Base-by-base conservation (phyloP, 257 asterid genomes). In the Paulownia fortunei region DNA sequence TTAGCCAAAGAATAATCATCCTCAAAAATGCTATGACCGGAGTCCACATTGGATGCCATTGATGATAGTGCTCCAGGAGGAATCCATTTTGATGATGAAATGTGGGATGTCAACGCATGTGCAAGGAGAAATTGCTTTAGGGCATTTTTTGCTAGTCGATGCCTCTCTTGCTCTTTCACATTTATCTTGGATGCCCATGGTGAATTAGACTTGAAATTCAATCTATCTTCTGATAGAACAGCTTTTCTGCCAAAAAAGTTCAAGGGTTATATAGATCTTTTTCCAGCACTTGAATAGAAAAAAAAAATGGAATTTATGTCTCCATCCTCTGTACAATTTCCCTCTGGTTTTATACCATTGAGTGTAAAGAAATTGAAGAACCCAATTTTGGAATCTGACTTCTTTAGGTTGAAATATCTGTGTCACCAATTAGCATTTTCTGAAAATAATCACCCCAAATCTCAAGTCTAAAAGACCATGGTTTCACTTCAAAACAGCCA, bases 31-130 rank as follows among this genome's bases (percentile, higher is more conserved):
- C 39, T 76, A 76, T 65, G 72, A 52, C 62, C 83, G 60, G 79
- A 80, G 39, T 84, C 88, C 15, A 81, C 66, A 8, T 77, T 23
- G 12, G 89, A 46, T 49, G 60, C 86, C 71, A 24, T 65, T 16
- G 92, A 82, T 34, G 89, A 87, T 42, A 86, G 65, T 36, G 86
- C 87, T 52, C 80, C 84, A 26, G 85, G 74, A 71, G 85, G 77
- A 54, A 78, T 60, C 86, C 76, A 76, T 79, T 81, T 86, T 24
- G 41, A 23, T 34, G 72, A 46, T 49, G 73, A 63, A 47, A 27
- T 34, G 16, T 30, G 81, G 34, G 74, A 55, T 23, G 52, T 19
- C 8, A 78, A 83, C 24, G 24, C 42, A 41, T 60, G 52, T 9
- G n/a, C 47, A 10, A 65, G 60, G 30, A 82, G 76, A 54, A 72